Evolutionary conservation across 805 yeast species (phyloP).

Genomic region (Kluyveromyces wickerhamii): DNA sequence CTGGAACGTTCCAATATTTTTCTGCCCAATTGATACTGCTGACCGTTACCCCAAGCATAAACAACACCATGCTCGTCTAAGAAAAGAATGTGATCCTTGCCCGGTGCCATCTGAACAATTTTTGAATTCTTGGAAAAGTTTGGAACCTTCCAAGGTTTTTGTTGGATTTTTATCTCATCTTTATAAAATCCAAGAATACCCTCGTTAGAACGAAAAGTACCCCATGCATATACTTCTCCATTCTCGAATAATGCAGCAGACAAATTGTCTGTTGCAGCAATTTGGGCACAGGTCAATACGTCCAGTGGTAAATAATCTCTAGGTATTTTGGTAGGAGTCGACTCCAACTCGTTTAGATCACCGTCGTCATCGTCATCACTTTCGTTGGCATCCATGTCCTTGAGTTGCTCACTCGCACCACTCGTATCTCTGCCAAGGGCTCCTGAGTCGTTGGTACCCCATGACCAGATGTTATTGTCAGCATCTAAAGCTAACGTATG

Average conservation of each 20-base stretch:
- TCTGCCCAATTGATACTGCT: slow-evolving; percentile 86
- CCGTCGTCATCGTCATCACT: slow-evolving; percentile 67
- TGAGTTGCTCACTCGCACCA: slow-evolving; percentile 52
- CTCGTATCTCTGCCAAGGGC: slow-evolving; percentile 86
- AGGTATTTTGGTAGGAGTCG: slow-evolving; percentile 71
- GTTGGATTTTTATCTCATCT: slow-evolving; percentile 55
- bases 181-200: slow-evolving; percentile 76
- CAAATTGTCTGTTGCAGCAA: slow-evolving; percentile 88
- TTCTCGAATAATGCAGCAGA: slow-evolving; percentile 71
- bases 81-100: slow-evolving; percentile 87
- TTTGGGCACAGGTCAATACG: slow-evolving; percentile 52
- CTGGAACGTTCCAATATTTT: slow-evolving; percentile 73
- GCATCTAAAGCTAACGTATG: slow-evolving; percentile 79
- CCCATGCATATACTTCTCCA: slow-evolving; percentile 96
- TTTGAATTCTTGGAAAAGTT: slow-evolving; percentile 42
- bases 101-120: slow-evolving; percentile 78
- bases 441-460: slow-evolving; percentile 95
- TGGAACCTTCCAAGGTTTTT: slow-evolving; percentile 53
- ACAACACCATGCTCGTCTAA: slow-evolving; percentile 80
- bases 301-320: slow-evolving; percentile 48
- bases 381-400: slow-evolving; percentile 54
- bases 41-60: slow-evolving; percentile 97
- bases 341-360: slow-evolving; percentile 79
- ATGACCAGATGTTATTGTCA: slow-evolving; percentile 81
- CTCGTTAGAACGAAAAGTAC: slow-evolving; percentile 90